A percentile compares a stretch with the other conserved stretches of the same genome.
Conservation (phyloP, 2,329 filamentous ascomycete genomes). For the Pseudodiploospora longispora region DNA sequence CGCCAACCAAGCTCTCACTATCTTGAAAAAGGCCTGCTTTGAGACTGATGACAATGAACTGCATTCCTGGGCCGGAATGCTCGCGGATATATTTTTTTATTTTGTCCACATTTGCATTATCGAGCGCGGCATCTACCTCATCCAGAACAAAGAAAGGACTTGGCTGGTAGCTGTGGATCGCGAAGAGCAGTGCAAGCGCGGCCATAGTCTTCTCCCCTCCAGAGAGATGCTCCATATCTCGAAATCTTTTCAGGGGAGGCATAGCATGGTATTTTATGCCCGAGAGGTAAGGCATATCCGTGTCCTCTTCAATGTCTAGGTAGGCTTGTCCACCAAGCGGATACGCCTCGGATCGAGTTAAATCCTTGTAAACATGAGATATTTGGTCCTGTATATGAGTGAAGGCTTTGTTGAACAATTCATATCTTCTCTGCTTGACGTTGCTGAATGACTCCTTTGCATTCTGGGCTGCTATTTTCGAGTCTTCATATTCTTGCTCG, state of each 20-base stretch:
- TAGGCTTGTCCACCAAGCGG: slow-evolving; percentile 85
- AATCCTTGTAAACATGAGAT: slow-evolving; percentile 84
- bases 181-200: slow-evolving; percentile 89
- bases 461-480: slow-evolving; percentile 63
- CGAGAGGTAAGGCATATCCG: slow-evolving; percentile 89
- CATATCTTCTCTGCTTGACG: slow-evolving; percentile 73
- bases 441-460: slow-evolving; percentile 78
- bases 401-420: slow-evolving; percentile 94
- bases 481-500: slow-evolving; percentile 83
- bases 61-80: slow-evolving; percentile 93
- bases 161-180: slow-evolving; percentile 92
- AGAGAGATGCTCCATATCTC: slow-evolving; percentile 97
- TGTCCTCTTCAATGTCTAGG: slow-evolving; percentile 86
- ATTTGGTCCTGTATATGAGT: slow-evolving; percentile 93
- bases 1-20: slow-evolving; percentile 89
- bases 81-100: slow-evolving; percentile 95
- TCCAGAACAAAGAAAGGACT: slow-evolving; percentile 97
- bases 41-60: slow-evolving; percentile 96
- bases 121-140: slow-evolving; percentile 95
- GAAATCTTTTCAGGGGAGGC: slow-evolving; percentile 95
- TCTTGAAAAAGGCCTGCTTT: slow-evolving; percentile 95
- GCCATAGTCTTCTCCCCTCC: slow-evolving; percentile 99
- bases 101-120: slow-evolving; percentile 93
- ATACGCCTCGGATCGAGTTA: slow-evolving; percentile 84
- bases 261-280: slow-evolving; percentile 98